Conservation (phyloP, 805 yeast species). For the Candida qinlingensis region DNA sequence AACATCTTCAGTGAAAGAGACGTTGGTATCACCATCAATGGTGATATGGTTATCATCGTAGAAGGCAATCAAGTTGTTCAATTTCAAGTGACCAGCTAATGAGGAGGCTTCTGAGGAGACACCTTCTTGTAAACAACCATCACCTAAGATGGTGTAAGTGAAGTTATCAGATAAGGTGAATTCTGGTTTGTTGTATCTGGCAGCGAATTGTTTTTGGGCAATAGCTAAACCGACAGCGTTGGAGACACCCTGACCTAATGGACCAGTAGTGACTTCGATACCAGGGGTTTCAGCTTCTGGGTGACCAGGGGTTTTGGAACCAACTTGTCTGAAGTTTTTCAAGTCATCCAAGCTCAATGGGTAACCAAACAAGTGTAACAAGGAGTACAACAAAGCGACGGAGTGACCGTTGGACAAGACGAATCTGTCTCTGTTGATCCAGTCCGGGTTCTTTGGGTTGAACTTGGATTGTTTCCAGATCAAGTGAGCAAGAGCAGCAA, state of each 20-base stretch:
- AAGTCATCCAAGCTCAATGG: constrained; percentile 77
- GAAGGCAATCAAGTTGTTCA: constrained; percentile 88
- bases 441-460: constrained; percentile 86
- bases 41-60: constrained; percentile 97
- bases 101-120: constrained; percentile 92
- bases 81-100: constrained; percentile 91
- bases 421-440: constrained; percentile 95
- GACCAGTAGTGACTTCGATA: constrained; percentile 97
- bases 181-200: constrained; percentile 88
- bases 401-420: constrained; percentile 97
- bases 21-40: constrained; percentile 87
- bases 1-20: constrained; percentile 93
- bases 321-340: constrained; percentile 83
- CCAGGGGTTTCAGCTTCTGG: constrained; percentile 93
- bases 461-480: constrained; percentile 75
- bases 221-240: constrained; percentile 96
- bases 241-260: constrained; percentile 95
- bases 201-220: constrained; percentile 89
- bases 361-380: constrained; percentile 84
- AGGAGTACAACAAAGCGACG: constrained; percentile 79
- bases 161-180: constrained; percentile 64
- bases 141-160: constrained; percentile 85
- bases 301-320: constrained; percentile 95
- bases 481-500: constrained; percentile 93
- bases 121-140: constrained; percentile 98